A percentile compares a stretch with the other conserved stretches of the same genome.
These are phyloP conservation scores for Suillus subalutaceus DNA, from an alignment of 768 basidiomycete genomes.

Conservation along the genomic window DNA sequence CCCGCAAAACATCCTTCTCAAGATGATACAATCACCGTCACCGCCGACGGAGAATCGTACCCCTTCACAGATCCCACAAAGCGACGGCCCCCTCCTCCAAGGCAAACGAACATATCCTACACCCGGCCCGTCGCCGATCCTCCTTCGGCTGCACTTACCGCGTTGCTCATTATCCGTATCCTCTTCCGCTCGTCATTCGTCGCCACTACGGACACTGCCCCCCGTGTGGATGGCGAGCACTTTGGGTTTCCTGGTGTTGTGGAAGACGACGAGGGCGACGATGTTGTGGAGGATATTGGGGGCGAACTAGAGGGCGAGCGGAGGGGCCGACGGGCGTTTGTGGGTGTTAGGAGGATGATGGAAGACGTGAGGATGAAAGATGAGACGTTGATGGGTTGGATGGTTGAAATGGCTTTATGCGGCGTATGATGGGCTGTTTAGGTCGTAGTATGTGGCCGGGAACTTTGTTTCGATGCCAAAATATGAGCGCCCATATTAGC, in stretches of 20 bases:
- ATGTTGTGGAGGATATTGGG: conserved; percentile 29
- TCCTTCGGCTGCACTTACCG: conserved; percentile 74
- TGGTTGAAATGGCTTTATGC: conserved; percentile 63
- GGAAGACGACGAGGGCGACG: conserved; percentile 74
- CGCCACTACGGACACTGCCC: conserved; percentile 58
- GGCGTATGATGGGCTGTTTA: conserved; percentile 37
- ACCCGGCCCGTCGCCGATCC: conserved; percentile 63
- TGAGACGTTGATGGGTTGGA: conserved; percentile 60
- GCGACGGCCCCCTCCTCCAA: conserved; percentile 74
- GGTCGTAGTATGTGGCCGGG: conserved; percentile 17
- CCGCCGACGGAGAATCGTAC: conserved; percentile 54
- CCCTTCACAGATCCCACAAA: conserved; percentile 64
- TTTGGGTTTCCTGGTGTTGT: conserved; percentile 89
- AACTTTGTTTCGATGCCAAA: neutral
- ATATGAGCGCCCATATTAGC: neutral
- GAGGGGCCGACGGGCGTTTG: conserved; percentile 73
- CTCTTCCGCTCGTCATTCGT: conserved; percentile 82
- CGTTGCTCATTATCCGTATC: conserved; percentile 81
- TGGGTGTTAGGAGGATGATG: conserved; percentile 58
- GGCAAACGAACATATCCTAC: conserved; percentile 61
- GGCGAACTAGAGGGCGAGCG: conserved; percentile 70
- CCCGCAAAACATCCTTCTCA: conserved; percentile 66
- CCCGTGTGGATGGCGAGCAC: conserved; percentile 78
- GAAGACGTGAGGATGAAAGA: conserved; percentile 69
- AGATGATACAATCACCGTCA: conserved; percentile 73